Percentiles rank a stretch among this genome's conserved stretches.
phyloP scores from a whole-genome alignment of 805 yeast species.

The Wickerhamomyces bisporus region DNA sequence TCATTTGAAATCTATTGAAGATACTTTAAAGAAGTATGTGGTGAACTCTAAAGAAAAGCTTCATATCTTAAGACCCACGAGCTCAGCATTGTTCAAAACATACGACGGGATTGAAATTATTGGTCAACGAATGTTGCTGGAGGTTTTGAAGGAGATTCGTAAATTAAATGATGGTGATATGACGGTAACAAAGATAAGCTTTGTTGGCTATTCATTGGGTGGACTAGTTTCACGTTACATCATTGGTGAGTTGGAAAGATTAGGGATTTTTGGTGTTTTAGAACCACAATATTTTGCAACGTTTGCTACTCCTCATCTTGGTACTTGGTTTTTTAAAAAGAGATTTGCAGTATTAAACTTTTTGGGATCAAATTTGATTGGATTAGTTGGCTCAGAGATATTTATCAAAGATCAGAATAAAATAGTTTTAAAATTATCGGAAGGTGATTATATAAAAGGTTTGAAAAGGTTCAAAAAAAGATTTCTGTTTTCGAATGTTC shows the following conservation, averaged over 20 bases:
- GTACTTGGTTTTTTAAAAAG: slow-evolving; percentile 45
- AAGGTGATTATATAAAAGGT: slow-evolving; percentile 46
- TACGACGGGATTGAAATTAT: slow-evolving; percentile 79
- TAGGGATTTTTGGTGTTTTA: slow-evolving; percentile 48
- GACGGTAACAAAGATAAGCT: slow-evolving; percentile 49
- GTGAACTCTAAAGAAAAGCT: slow-evolving; percentile 36
- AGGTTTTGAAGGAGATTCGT: slow-evolving; percentile 45
- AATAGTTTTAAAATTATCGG: slow-evolving; percentile 37
- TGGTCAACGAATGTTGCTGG: slow-evolving; percentile 66
- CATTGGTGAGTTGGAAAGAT: slow-evolving; percentile 61
- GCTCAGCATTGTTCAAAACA: slow-evolving; percentile 68
- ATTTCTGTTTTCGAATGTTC: slow-evolving; percentile 63
- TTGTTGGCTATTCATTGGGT: slow-evolving; percentile 87
- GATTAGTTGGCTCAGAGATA: slow-evolving; percentile 71
- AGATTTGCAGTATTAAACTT: slow-evolving; percentile 36
- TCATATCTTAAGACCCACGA: slow-evolving; percentile 45
- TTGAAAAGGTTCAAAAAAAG: slow-evolving; percentile 52
- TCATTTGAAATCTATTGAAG: slow-evolving; percentile 47
- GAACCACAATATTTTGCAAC: slow-evolving; percentile 61
- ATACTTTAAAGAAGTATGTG: slow-evolving; percentile 34
- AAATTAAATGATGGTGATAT: slow-evolving; percentile 25
- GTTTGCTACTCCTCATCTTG: slow-evolving; percentile 77
- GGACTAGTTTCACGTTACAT: slow-evolving; percentile 81
- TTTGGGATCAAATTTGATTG: slow-evolving; percentile 49
- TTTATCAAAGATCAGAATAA: slow-evolving; percentile 46